Evolutionary conservation across 1,284 basidiomycete genomes (phyloP), one percentile per base, ranked within the genome.

Genomic region (Quambalaria eucalypti): DNA sequence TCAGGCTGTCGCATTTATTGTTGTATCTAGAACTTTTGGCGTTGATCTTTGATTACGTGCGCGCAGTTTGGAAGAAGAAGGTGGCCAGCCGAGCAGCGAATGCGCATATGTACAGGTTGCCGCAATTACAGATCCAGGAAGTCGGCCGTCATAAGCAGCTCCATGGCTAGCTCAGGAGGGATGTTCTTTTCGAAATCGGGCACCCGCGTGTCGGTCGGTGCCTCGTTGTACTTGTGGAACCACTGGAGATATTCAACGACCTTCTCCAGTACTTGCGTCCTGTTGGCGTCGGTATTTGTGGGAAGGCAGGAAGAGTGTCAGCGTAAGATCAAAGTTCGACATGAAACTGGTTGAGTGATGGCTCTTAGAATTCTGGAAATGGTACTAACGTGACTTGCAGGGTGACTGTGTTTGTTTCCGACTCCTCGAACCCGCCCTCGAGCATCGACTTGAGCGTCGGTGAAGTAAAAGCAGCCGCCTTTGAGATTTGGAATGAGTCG

Each of bases 191-290:
- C 78, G 61, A 88, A 85, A 59, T 90, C 87, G 0, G 87, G 87
- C 21, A 88, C 78, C 44, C 87, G 85, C 61, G 85, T 84, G 60
- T 84, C 85, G 1, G 80, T 76, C 0, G 79, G 80, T 0, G 77
- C 78, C 14, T 79, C 78, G 55, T 83, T 81, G 70, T 87, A 87
- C 56, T 84, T 78, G 0, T 82, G 79, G 76, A 86, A 87, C 80
- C 87, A 89, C 52, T 82, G 78, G 76, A 90, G 83, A 69, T 88
- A 90, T 73, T 90, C 88, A 38, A 85, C 80, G 29, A 90, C 79
- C 69, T 87, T 89, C 73, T 90, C 87, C 1, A 88, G 82, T 26
- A 90, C 69, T 73, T 61, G 33, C 19, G 28, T 47, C 9, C 26
- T 46, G 49, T 36, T 9, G 46, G 2, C 8, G 12, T n/a, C n/a